Evolutionary conservation across 352 stramenopile genomes (phyloP), one percentile per base, ranked within the genome.

Genomic region (Phytophthora sojae): DNA sequence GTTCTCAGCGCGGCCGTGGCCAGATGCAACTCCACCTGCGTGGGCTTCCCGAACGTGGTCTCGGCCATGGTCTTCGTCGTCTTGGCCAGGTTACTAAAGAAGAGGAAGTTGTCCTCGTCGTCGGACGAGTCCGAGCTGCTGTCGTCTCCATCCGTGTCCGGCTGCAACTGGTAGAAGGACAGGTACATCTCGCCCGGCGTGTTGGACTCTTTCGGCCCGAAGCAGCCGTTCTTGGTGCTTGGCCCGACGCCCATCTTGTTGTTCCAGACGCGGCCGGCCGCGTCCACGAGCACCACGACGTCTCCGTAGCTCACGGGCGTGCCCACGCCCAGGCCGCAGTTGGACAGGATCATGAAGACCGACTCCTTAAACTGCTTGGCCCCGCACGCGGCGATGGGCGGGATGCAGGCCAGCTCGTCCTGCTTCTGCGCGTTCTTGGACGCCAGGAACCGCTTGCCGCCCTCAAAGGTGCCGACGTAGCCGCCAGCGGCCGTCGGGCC

Each of bases 211-310:
- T 88, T 90, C 2, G 85, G 85, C 7, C 87, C 83, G 64, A 96
- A 90, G 75, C 89, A 91, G 4, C 89, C 89, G 57, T 92, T 93
- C 64, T 88, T 86, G n/a, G 83, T 90, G 32, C 85, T 92, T 2
- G 87, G 87, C 0, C 85, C 85, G 6, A 88, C 76, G 54, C 89
- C 84, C 64, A 93, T 92, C 63, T 96, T 96, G 81, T 95, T 96
- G 77, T 96, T 96, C 89, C 89, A 96, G 7, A 95, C 86, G 45
- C 73, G 70, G 15, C 80, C 82, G 45, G 71, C 64, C 37, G 84
- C 77, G 57, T 96, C 84, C 30, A 91, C 81, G n/a, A 96, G 81
- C 58, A 94, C 80, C n/a, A 96, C 75, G 14, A 94, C 85, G 51
- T 94, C 87, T 44, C 86, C 87, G 44, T 96, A 96, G 70, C 82